Conservation (phyloP, 352 stramenopile genomes). For the Peronospora tabacina region DNA sequence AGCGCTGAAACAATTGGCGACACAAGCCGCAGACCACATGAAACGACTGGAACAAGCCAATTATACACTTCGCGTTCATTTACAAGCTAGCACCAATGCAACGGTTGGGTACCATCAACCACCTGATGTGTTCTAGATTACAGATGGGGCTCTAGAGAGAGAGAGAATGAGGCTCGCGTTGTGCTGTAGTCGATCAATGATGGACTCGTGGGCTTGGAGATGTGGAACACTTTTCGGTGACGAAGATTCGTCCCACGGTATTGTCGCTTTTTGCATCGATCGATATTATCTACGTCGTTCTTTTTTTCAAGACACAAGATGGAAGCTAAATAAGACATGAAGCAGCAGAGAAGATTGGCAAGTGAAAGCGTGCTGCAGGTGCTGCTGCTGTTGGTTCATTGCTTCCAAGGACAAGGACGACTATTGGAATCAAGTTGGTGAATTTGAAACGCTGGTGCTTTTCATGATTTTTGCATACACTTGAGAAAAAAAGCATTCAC, state of each 20-base stretch:
- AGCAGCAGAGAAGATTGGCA: neutral
- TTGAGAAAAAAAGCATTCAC: constrained; percentile 17
- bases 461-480: constrained; percentile 23
- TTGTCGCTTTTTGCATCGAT: constrained; percentile 15
- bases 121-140: constrained; percentile 61
- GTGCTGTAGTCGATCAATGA: neutral
- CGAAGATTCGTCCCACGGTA: neutral
- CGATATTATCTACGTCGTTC: constrained; percentile 2
- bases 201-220: constrained; percentile 5
- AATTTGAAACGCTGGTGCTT: neutral
- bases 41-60: constrained; percentile 82
- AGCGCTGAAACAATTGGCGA: constrained; percentile 60
- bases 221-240: no score
- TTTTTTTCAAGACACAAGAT: neutral
- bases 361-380: constrained; percentile 7
- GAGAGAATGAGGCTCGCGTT: neutral
- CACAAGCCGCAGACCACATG: constrained; percentile 80
- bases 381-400: neutral
- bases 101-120: constrained; percentile 28
- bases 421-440: constrained; percentile 1
- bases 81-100: constrained; percentile 70
- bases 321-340: neutral
- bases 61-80: constrained; percentile 77
- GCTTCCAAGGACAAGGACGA: neutral
- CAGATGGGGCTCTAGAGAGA: no score